phyloP scores from a whole-genome alignment of 352 stramenopile species.

The Globisporangium lucens region DNA sequence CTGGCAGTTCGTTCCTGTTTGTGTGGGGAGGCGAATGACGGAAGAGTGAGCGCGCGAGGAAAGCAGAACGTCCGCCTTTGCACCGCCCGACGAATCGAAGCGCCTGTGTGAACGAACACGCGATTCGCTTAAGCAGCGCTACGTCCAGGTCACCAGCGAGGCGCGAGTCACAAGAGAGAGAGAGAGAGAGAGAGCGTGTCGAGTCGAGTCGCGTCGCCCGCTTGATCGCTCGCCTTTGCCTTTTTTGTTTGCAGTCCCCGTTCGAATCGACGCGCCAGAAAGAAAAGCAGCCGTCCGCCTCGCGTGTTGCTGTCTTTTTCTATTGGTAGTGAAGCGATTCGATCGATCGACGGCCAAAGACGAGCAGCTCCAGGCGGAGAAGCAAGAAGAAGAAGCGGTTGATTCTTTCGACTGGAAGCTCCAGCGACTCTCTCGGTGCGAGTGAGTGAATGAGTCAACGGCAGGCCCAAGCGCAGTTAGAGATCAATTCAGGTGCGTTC shows the following conservation, averaged over 20 bases:
- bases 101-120: not conserved
- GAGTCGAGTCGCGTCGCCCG: not conserved
- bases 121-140: not conserved
- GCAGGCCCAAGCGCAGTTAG: slow-evolving; percentile 13
- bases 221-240: not conserved
- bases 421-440: not conserved
- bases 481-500: slow-evolving; percentile 15
- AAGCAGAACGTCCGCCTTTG: slow-evolving; percentile 7
- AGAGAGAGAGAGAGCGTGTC: not conserved
- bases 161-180: not conserved
- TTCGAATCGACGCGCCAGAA: slow-evolving; percentile 2
- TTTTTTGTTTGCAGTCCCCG: not conserved
- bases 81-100: not conserved
- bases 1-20: slow-evolving; percentile 6
- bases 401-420: not conserved
- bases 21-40: slow-evolving; percentile 14
- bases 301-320: not conserved
- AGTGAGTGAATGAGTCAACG: slow-evolving; percentile 18
- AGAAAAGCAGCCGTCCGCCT: not conserved
- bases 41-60: slow-evolving; percentile 4
- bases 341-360: not conserved
- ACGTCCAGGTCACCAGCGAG: not conserved
- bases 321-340: not conserved
- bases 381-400: not conserved
- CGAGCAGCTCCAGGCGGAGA: not conserved